phyloP scores from a whole-genome alignment of 352 stramenopile genomes.

The Globisporangium echinulatum region DNA sequence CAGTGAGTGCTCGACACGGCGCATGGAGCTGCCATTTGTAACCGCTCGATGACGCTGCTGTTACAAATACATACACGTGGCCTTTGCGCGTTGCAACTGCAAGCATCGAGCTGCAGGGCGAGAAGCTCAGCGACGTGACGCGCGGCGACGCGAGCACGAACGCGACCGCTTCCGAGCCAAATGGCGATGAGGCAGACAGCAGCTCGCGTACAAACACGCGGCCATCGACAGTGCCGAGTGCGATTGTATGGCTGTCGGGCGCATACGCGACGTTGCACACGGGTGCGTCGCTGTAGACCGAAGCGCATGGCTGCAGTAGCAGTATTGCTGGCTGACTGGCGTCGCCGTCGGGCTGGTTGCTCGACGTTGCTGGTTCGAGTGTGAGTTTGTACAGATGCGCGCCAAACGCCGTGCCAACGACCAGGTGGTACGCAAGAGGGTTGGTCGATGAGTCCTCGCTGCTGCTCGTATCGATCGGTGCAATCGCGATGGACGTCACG shows the following conservation, averaged over 20 bases:
- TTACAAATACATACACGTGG: conserved; percentile 49
- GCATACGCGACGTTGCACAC: conserved; percentile 41
- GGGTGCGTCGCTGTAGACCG: conserved; percentile 19
- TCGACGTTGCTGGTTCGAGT: background rate
- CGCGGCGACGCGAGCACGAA: conserved; percentile 43
- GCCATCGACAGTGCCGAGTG: conserved; percentile 45
- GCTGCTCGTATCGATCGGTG: background rate
- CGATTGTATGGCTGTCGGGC: conserved; percentile 19
- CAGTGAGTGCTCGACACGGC: conserved; percentile 23
- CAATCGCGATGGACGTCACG: conserved; percentile 31
- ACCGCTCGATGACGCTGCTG: background rate
- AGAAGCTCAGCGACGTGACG: conserved; percentile 50
- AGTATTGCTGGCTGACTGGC: background rate
- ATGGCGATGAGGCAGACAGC: conserved; percentile 2
- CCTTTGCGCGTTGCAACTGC: conserved; percentile 52
- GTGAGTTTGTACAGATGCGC: conserved; percentile 25
- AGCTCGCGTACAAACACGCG: conserved; percentile 36
- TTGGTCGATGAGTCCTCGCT: background rate
- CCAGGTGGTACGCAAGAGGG: conserved; percentile 11
- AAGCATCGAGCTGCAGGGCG: conserved; percentile 18
- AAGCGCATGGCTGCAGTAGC: conserved; percentile 8
- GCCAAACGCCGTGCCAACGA: conserved; percentile 30
- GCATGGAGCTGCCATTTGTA: conserved; percentile 21
- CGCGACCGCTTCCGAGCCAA: conserved; percentile 21
- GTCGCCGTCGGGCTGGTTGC: background rate